Evolutionary conservation across 331 rosid species (phyloP).

Genomic region (Rhamnella rubrinervis): DNA sequence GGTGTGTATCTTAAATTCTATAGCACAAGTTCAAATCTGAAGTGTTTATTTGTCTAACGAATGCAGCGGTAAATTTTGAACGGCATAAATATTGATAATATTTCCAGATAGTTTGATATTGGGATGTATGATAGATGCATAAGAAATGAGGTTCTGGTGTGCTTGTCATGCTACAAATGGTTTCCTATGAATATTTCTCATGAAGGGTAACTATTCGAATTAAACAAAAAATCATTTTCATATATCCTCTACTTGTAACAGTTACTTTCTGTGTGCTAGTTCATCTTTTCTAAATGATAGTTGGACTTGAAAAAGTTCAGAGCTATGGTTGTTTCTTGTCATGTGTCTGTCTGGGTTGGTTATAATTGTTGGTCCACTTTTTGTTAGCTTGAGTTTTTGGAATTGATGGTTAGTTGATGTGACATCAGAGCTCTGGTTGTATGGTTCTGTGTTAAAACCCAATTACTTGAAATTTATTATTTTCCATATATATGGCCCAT

Average conservation of each 20-base stretch:
- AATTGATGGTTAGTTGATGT: too few relatives aligned
- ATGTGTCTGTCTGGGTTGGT: too few relatives aligned
- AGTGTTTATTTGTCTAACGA: conserved; percentile 7
- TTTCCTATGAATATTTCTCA: conserved; percentile 4
- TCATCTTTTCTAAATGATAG: not conserved
- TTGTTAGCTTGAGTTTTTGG: too few relatives aligned
- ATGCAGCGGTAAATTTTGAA: not conserved
- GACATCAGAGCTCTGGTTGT: too few relatives aligned
- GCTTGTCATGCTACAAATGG: not conserved
- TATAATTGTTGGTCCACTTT: too few relatives aligned
- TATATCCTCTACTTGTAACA: not conserved
- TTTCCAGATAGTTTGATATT: not conserved
- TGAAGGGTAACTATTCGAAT: conserved; percentile 5
- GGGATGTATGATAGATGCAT: not conserved
- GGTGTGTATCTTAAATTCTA: conserved; percentile 47
- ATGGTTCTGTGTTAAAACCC: too few relatives aligned
- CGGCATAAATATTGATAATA: not conserved
- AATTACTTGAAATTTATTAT: too few relatives aligned
- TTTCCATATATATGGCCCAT: too few relatives aligned
- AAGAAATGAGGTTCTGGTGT: not conserved
- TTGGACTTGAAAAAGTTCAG: not conserved
- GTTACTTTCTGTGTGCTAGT: not conserved
- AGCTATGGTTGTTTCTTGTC: not conserved
- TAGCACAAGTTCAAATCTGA: conserved; percentile 12
- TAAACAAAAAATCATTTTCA: conserved; percentile 7